Percentiles rank a stretch among this genome's conserved stretches.
Conservation (phyloP, 257 asterid species). For the Plantago elongata region DNA sequence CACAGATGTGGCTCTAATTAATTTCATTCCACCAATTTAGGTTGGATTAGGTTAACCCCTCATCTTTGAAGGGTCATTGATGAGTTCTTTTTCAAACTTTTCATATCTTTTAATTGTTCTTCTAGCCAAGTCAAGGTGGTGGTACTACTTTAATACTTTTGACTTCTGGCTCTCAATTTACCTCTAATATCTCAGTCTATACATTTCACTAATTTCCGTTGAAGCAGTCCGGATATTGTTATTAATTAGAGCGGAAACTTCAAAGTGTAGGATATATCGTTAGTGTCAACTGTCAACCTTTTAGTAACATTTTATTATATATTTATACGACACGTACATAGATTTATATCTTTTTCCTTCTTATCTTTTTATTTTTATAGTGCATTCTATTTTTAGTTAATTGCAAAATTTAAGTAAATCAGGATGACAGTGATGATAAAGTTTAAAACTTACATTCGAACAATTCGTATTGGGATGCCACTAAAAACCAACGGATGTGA, state of each 20-base stretch:
- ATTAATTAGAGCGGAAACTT: background rate
- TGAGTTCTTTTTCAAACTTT: background rate
- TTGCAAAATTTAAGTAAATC: too few species aligned
- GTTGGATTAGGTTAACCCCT: background rate
- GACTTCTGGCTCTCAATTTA: background rate
- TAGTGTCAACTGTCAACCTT: too few species aligned
- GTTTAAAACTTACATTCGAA: too few species aligned
- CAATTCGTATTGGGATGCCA: too few species aligned
- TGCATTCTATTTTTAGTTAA: too few species aligned
- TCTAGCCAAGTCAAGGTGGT: constrained; percentile 14
- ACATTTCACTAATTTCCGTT: background rate
- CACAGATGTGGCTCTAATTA: background rate
- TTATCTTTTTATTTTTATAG: too few species aligned
- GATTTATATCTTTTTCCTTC: too few species aligned
- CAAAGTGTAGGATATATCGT: too few species aligned
- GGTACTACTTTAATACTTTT: constrained; percentile 23
- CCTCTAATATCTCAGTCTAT: background rate
- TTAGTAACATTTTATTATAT: too few species aligned
- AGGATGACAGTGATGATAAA: too few species aligned
- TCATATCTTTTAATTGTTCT: constrained; percentile 15
- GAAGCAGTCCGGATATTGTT: background rate
- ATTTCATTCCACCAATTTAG: background rate
- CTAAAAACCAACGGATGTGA: too few species aligned
- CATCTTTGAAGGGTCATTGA: background rate
- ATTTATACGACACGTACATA: too few species aligned